phyloP scores from a whole-genome alignment of 352 stramenopile species.

The Phytophthora europaea region DNA sequence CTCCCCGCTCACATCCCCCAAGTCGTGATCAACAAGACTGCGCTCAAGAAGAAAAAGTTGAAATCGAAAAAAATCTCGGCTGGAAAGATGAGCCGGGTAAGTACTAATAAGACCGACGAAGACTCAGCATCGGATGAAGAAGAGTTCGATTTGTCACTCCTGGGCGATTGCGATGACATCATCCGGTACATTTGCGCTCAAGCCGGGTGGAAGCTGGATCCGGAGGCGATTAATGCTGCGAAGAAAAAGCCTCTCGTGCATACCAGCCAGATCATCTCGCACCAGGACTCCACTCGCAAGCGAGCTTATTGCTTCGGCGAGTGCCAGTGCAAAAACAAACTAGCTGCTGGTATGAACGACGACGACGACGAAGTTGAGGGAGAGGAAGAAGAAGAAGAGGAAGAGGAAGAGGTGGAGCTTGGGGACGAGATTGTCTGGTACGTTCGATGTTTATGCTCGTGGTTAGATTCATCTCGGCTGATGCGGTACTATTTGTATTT shows the following conservation, averaged over 20 bases:
- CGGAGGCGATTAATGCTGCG: constrained; percentile 10
- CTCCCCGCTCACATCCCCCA: constrained; percentile 84
- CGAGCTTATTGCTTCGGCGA: constrained; percentile 47
- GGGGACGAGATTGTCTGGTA: constrained; percentile 64
- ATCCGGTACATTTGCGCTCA: constrained; percentile 73
- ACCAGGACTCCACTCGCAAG: constrained; percentile 34
- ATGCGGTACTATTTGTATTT: constrained; percentile 6
- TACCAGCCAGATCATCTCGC: constrained; percentile 35
- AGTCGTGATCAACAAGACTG: constrained; percentile 92
- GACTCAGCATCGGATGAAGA: constrained; percentile 41
- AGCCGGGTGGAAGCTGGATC: constrained; percentile 56
- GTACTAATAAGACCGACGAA: constrained; percentile 27
- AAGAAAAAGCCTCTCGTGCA: constrained; percentile 27
- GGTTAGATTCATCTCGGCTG: background rate
- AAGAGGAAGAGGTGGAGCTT: constrained; percentile 40
- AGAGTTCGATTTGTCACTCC: constrained; percentile 84
- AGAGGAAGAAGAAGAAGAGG: constrained; percentile 28
- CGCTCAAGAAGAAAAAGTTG: constrained; percentile 83
- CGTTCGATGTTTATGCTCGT: constrained; percentile 10
- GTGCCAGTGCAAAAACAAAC: constrained; percentile 65
- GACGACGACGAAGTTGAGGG: constrained; percentile 23
- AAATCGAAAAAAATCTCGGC: constrained; percentile 48
- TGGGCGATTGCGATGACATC: constrained; percentile 86
- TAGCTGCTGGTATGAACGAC: constrained; percentile 41
- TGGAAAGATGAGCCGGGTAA: constrained; percentile 31